Percentiles rank a stretch among this genome's conserved stretches.
Conservation (phyloP, 208 protist species). For the Acanthamoeba castellanii region DNA sequence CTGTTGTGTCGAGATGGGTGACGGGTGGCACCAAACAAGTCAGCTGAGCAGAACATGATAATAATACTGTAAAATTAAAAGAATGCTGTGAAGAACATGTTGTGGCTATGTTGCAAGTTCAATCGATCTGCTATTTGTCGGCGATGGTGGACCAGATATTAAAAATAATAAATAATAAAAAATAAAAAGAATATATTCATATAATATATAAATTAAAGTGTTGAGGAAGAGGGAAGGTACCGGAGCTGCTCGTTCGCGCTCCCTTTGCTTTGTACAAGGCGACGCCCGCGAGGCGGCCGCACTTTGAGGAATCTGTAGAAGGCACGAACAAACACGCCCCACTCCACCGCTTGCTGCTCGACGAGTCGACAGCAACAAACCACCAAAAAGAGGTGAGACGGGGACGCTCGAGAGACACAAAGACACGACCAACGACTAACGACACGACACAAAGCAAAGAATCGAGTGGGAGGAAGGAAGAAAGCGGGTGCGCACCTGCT, state of each 20-base stretch:
- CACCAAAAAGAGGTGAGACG: too few species aligned
- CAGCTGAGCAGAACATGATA: too few species aligned
- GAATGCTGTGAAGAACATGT: not conserved
- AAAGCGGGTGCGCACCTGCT: not conserved
- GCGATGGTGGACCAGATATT: too few species aligned
- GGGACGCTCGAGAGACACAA: too few species aligned
- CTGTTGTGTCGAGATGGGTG: not conserved
- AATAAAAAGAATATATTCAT: too few species aligned
- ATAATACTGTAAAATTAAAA: too few species aligned
- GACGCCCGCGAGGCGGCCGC: constrained; percentile 5
- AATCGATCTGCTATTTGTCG: too few species aligned
- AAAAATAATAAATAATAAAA: too few species aligned
- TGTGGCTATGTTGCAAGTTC: not conserved
- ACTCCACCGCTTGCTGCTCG: constrained; percentile 66
- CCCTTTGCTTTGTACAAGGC: constrained; percentile 58
- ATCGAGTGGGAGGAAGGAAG: not conserved
- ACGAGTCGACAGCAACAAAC: not conserved
- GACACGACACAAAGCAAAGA: too few species aligned
- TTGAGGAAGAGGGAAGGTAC: not conserved
- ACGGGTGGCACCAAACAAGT: not conserved
- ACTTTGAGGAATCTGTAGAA: constrained; percentile 72
- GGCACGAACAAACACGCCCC: constrained; percentile 32
- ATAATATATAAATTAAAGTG: not conserved
- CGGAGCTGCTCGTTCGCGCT: not conserved
- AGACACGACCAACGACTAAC: too few species aligned